Conservation (phyloP, 225 moss, liverwort and hornwort genomes). For the Polytrichum commune region DNA sequence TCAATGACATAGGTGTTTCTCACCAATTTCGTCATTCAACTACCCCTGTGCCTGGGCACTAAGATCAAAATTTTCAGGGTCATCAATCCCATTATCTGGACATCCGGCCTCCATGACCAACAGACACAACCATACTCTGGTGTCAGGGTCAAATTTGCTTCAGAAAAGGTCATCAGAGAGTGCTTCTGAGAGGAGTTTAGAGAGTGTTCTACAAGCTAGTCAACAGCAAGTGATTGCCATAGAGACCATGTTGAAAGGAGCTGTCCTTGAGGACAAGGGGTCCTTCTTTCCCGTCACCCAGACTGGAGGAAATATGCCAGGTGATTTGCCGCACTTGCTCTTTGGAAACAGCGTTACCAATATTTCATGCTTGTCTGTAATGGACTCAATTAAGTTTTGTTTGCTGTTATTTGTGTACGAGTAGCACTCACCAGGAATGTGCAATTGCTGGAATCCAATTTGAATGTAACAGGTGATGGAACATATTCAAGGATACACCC, state of each 20-base stretch:
- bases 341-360: too few species aligned
- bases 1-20: slow-evolving; percentile 35
- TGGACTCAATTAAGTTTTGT: too few species aligned
- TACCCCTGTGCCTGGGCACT: slow-evolving; percentile 25
- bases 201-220: slow-evolving; percentile 75
- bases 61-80: slow-evolving; percentile 21
- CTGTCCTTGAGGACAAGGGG: slow-evolving; percentile 49
- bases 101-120: slow-evolving; percentile 25
- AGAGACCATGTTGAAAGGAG: slow-evolving; percentile 84
- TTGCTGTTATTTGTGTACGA: too few species aligned
- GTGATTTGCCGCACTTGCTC: slow-evolving; percentile 11
- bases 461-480: slow-evolving; percentile 49
- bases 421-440: too few species aligned
- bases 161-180: slow-evolving; percentile 49
- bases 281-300: slow-evolving; percentile 27
- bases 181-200: slow-evolving; percentile 54
- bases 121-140: slow-evolving; percentile 38
- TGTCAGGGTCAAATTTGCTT: slow-evolving; percentile 37
- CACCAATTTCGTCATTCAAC: slow-evolving; percentile 46
- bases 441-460: too few species aligned
- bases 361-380: too few species aligned
- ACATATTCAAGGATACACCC: slow-evolving; percentile 69
- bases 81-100: slow-evolving; percentile 41
- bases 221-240: slow-evolving; percentile 84
- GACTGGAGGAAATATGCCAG: slow-evolving; percentile 31